phyloP scores from a whole-genome alignment of 2,329 filamentous ascomycete species.

The Phialocephala subalpina region DNA sequence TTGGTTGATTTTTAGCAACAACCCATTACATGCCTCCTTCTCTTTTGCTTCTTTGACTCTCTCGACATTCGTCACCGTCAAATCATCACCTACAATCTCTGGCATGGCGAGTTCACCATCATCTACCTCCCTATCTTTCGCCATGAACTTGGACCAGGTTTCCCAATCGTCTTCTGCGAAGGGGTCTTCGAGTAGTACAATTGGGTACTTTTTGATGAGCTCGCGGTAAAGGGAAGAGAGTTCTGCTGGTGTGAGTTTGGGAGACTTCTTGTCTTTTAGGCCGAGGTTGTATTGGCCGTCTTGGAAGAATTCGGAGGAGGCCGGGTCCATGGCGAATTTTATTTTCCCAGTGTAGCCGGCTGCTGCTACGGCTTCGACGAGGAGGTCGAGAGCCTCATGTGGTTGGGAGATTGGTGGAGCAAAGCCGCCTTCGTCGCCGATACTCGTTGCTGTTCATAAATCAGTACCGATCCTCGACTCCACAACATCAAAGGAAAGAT shows the following conservation, averaged over 20 bases:
- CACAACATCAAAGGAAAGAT: neutral
- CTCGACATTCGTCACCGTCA: conserved; percentile 49
- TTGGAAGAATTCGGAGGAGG: conserved; percentile 49
- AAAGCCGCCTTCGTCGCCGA: conserved; percentile 49
- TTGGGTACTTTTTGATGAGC: conserved; percentile 47
- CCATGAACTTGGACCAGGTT: conserved; percentile 47
- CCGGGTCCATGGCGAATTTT: conserved; percentile 51
- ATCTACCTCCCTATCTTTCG: conserved; percentile 34
- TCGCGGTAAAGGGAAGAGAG: conserved; percentile 44
- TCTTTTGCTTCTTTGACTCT: conserved; percentile 46
- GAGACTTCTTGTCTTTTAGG: conserved; percentile 45
- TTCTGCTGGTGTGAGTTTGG: conserved; percentile 36
- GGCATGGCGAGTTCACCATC: conserved; percentile 39
- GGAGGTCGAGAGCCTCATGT: conserved; percentile 46
- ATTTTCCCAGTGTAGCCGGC: conserved; percentile 45
- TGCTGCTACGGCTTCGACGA: conserved; percentile 40
- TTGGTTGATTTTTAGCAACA: conserved; percentile 53
- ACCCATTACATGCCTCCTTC: conserved; percentile 49
- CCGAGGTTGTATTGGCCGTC: conserved; percentile 47
- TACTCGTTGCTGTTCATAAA: conserved; percentile 38
- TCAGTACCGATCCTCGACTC: conserved; percentile 1
- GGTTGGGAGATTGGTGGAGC: conserved; percentile 47
- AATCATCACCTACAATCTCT: conserved; percentile 48
- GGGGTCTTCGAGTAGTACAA: conserved; percentile 51
- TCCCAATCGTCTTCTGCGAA: conserved; percentile 52